phyloP scores from a whole-genome alignment of 768 basidiomycete species.

The Mycena galopus region DNA sequence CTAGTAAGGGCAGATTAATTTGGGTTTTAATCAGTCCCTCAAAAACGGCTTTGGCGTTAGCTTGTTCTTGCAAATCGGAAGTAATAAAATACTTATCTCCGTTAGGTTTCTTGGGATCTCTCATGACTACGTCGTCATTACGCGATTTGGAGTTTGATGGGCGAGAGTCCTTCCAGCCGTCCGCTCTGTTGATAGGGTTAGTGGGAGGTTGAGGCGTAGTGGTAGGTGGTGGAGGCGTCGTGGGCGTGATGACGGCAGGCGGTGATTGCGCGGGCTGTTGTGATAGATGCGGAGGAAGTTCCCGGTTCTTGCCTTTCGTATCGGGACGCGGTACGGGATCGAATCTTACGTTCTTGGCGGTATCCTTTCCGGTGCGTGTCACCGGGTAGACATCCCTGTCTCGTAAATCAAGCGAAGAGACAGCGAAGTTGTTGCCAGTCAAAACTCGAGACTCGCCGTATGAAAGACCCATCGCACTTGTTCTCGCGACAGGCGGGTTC shows the following conservation, averaged over 20 bases:
- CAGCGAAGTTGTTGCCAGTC: background rate
- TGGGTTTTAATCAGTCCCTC: background rate
- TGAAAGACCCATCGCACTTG: background rate
- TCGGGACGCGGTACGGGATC: background rate
- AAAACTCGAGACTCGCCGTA: background rate
- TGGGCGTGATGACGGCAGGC: background rate
- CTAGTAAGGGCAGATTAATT: constrained; percentile 4
- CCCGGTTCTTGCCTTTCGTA: background rate
- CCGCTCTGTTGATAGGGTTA: constrained; percentile 12
- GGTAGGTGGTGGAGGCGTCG: background rate
- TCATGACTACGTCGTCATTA: constrained; percentile 17
- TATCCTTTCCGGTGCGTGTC: constrained; percentile 6
- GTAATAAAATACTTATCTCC: no score
- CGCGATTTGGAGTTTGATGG: constrained; percentile 3
- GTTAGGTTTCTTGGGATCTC: constrained; percentile 13
- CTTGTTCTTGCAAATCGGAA: constrained; percentile 14
- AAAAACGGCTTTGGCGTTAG: background rate
- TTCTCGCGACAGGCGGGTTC: background rate
- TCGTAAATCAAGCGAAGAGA: background rate
- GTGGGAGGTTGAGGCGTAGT: no score
- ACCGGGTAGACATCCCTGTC: background rate
- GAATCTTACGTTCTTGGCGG: background rate
- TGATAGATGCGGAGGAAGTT: background rate
- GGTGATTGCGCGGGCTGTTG: background rate
- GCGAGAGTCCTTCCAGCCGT: constrained; percentile 16